These are phyloP conservation scores for Cladosporium sp. DNA, from an alignment of 2,329 filamentous ascomycete genomes.

Conservation along the genomic window DNA sequence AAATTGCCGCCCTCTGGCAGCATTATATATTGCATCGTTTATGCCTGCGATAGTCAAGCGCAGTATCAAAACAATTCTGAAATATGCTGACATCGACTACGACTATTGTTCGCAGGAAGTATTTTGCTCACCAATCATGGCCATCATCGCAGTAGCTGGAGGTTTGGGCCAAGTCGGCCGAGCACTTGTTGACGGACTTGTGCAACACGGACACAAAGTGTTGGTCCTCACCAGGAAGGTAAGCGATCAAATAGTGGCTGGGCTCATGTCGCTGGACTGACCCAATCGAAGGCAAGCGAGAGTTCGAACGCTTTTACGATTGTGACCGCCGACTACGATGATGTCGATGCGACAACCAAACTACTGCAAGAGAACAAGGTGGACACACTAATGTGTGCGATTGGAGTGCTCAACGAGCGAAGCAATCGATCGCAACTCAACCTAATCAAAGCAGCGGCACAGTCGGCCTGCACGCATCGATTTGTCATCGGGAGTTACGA, in stretches of 20 bases:
- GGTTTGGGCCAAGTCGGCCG: constrained; percentile 28
- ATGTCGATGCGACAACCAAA: neutral
- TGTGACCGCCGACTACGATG: constrained; percentile 19
- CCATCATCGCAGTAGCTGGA: constrained; percentile 29
- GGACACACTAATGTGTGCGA: constrained; percentile 26
- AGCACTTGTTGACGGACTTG: constrained; percentile 26
- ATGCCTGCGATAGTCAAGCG: neutral
- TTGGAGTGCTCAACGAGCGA: constrained; percentile 20
- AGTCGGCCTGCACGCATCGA: constrained; percentile 18
- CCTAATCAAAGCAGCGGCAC: constrained; percentile 24
- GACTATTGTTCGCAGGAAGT: neutral
- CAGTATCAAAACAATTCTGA: neutral
- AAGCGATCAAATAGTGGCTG: too few species aligned
- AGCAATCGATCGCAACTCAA: constrained; percentile 22
- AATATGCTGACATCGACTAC: neutral
- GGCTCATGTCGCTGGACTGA: neutral
- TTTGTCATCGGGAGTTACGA: constrained; percentile 25
- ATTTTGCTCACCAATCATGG: constrained; percentile 18
- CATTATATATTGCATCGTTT: neutral
- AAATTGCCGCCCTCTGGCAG: neutral
- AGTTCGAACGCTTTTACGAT: constrained; percentile 11
- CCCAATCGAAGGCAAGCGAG: neutral
- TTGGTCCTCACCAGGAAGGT: constrained; percentile 25
- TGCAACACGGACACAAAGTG: constrained; percentile 23
- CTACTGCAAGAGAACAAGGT: constrained; percentile 16